phyloP scores from a whole-genome alignment of 345 rosid species.

The Boechera divaricarpa region DNA sequence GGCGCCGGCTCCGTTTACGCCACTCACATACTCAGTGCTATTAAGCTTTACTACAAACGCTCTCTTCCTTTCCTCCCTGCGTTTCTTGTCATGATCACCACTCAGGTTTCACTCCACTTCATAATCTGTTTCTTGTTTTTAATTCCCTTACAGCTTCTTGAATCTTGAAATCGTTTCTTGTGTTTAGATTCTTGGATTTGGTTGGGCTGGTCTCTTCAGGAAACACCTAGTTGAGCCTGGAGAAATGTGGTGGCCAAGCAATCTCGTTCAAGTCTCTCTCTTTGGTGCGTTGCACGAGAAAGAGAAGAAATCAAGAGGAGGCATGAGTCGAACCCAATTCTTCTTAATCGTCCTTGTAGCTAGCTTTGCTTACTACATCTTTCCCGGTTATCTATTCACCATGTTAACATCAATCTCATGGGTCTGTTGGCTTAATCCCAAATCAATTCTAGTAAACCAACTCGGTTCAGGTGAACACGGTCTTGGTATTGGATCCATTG shows the following conservation, averaged over 20 bases:
- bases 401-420: slow-evolving; percentile 70
- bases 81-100: slow-evolving; percentile 71
- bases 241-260: slow-evolving; percentile 92
- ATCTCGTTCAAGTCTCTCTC: slow-evolving; percentile 80
- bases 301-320: slow-evolving; percentile 56
- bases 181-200: slow-evolving; percentile 73
- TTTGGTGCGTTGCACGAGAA: slow-evolving; percentile 87
- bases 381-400: slow-evolving; percentile 72
- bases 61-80: slow-evolving; percentile 65
- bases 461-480: slow-evolving; percentile 80
- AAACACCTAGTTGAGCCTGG: slow-evolving; percentile 85
- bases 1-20: slow-evolving; percentile 87
- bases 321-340: slow-evolving; percentile 62
- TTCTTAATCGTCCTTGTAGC: slow-evolving; percentile 60
- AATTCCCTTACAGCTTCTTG: neutral
- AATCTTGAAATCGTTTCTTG: slow-evolving; percentile 6
- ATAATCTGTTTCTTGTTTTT: slow-evolving; percentile 20
- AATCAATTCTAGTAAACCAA: slow-evolving; percentile 70
- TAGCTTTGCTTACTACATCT: slow-evolving; percentile 74
- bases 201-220: slow-evolving; percentile 88
- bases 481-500: slow-evolving; percentile 76
- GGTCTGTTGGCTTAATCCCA: slow-evolving; percentile 79
- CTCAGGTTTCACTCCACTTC: slow-evolving; percentile 60
- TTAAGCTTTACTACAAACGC: slow-evolving; percentile 68
- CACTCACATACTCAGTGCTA: slow-evolving; percentile 71